A percentile compares a stretch with the other conserved stretches of the same genome.
Evolutionary conservation across 2,329 filamentous ascomycete genomes (phyloP).

Genomic region (Penicillium sp.): DNA sequence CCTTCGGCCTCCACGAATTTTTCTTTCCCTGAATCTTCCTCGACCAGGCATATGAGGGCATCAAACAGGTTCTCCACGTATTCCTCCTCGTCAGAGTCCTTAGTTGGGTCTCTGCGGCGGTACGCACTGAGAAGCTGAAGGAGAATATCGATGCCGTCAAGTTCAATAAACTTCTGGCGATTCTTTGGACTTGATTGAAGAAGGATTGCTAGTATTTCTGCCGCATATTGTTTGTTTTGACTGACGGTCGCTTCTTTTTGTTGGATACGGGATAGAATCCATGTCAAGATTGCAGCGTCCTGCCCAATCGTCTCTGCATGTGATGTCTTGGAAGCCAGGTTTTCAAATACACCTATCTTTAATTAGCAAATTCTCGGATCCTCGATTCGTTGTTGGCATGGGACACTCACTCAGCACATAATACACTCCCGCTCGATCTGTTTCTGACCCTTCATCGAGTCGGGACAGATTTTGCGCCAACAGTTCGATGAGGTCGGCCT

Average conservation of each 20-base stretch:
- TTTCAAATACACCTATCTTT: conserved; percentile 68
- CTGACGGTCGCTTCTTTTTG: conserved; percentile 65
- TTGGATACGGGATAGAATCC: conserved; percentile 74
- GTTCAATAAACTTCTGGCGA: conserved; percentile 59
- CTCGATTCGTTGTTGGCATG: too few species aligned
- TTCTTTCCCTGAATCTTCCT: conserved; percentile 70
- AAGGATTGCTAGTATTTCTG: conserved; percentile 86
- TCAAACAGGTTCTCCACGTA: conserved; percentile 95
- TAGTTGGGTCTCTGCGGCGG: conserved; percentile 79
- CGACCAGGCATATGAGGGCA: conserved; percentile 73
- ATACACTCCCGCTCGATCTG: conserved; percentile 82
- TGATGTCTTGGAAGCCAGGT: conserved; percentile 69
- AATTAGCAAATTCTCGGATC: conserved; percentile 13
- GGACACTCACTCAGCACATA: conserved; percentile 62
- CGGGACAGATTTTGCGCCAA: conserved; percentile 63
- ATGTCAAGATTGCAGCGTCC: conserved; percentile 67
- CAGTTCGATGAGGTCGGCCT: conserved; percentile 44
- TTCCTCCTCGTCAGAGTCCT: conserved; percentile 86
- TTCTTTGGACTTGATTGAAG: conserved; percentile 72
- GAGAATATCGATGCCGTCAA: conserved; percentile 74
- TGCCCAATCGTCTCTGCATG: conserved; percentile 71
- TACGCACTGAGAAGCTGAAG: conserved; percentile 83
- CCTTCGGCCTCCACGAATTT: conserved; percentile 89
- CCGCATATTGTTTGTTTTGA: conserved; percentile 94
- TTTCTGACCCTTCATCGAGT: conserved; percentile 69